Evolutionary conservation across 2,329 filamentous ascomycete species (phyloP).

Genomic region (Neonectria ditissima): DNA sequence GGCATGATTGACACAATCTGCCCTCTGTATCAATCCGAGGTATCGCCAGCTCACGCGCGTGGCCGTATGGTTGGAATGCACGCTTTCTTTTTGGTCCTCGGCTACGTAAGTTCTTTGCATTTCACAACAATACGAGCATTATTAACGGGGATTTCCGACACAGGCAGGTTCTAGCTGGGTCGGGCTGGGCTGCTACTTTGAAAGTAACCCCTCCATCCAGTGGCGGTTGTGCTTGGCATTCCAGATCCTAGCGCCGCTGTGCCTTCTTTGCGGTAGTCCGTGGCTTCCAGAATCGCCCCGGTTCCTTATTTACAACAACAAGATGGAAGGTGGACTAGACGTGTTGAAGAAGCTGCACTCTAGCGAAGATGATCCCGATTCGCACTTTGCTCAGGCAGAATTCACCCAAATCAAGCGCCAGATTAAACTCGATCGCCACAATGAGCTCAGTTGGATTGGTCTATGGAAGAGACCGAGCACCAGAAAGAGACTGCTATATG

Average conservation of each 20-base stretch:
- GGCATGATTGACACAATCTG: conserved; percentile 6
- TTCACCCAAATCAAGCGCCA: neutral
- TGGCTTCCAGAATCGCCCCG: conserved; percentile 6
- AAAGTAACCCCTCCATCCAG: neutral
- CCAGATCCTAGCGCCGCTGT: neutral
- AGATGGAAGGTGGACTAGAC: neutral
- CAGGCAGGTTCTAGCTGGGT: neutral
- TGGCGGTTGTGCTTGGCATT: conserved; percentile 8
- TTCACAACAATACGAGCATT: neutral
- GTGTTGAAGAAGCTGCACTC: neutral
- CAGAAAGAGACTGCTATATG: neutral
- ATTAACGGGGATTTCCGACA: too few relatives aligned
- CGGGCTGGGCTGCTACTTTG: conserved; percentile 2
- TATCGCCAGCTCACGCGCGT: neutral
- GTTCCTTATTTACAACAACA: neutral
- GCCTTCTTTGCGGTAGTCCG: neutral
- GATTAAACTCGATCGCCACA: neutral
- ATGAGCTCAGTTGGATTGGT: neutral
- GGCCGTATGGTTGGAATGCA: conserved; percentile 6
- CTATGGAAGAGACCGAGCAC: neutral
- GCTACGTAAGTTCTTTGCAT: conserved; percentile 4
- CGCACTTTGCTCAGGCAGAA: neutral
- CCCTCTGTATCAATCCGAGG: conserved; percentile 2
- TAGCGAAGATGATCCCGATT: neutral
- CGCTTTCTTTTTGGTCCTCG: neutral